Percentiles rank a stretch among this genome's conserved stretches.
Evolutionary conservation across 352 stramenopile genomes (phyloP).

Genomic region (Aphanomyces invadans): DNA sequence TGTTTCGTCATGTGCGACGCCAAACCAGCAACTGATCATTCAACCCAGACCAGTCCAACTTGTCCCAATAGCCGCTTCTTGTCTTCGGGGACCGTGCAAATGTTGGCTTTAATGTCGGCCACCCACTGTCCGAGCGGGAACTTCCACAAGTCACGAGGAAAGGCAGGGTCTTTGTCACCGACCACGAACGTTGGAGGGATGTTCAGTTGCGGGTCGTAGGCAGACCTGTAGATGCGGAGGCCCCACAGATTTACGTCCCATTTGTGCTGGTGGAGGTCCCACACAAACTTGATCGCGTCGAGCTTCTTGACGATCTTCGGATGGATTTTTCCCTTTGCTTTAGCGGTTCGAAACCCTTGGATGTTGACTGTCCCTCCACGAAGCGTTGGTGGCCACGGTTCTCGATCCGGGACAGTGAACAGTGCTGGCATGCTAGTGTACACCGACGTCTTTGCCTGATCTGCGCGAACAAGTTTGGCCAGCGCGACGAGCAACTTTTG

Average conservation of each 20-base stretch:
- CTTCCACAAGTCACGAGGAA: constrained; percentile 3
- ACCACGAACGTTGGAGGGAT: constrained; percentile 88
- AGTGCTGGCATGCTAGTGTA: not conserved
- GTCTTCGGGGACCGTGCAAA: not conserved
- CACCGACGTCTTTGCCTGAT: not conserved
- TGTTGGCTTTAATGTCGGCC: not conserved
- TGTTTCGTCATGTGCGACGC: no score
- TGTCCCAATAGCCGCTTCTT: constrained; percentile 2
- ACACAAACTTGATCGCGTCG: constrained; percentile 19
- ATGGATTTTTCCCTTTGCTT: not conserved
- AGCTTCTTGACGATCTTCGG: constrained; percentile 4
- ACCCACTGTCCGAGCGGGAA: constrained; percentile 4
- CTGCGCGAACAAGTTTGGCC: not conserved
- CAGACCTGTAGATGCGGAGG: constrained; percentile 61
- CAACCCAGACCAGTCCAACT: not conserved
- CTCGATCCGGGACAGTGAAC: not conserved
- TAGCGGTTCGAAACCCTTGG: not conserved
- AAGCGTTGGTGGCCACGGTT: not conserved
- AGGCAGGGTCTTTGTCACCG: constrained; percentile 36
- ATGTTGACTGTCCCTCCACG: constrained; percentile 5
- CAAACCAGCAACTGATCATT: no score
- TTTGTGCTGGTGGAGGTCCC: constrained; percentile 22
- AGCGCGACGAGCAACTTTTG: not conserved
- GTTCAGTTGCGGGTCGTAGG: constrained; percentile 74
- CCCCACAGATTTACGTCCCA: constrained; percentile 34